Evolutionary conservation across 2,329 filamentous ascomycete genomes (phyloP).

Genomic region (Graphiopsis chlorocephala): DNA sequence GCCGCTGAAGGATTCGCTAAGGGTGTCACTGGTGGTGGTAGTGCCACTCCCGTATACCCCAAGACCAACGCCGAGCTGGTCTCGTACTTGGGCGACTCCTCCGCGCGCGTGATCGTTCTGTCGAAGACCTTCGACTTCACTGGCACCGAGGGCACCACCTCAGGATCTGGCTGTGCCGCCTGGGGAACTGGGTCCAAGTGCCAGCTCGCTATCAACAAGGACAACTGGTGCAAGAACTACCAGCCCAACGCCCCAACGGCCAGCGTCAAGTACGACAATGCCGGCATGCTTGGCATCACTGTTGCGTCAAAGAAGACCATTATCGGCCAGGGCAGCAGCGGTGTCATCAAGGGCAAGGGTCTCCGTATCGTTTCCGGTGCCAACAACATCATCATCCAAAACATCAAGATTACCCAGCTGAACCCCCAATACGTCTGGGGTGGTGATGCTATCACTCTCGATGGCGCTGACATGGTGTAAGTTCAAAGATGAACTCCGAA

Average conservation of each 20-base stretch:
- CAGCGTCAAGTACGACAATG: slow-evolving; percentile 33
- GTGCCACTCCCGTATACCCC: slow-evolving; percentile 53
- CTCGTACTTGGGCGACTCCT: slow-evolving; percentile 55
- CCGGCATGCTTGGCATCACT: slow-evolving; percentile 27
- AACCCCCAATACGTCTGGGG: slow-evolving; percentile 36
- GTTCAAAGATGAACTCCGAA: neutral
- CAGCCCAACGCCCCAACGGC: slow-evolving; percentile 45
- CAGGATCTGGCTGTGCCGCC: slow-evolving; percentile 42
- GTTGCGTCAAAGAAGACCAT: slow-evolving; percentile 41
- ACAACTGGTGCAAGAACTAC: slow-evolving; percentile 56
- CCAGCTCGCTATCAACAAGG: slow-evolving; percentile 59
- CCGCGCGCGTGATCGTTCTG: slow-evolving; percentile 58
- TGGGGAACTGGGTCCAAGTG: slow-evolving; percentile 52
- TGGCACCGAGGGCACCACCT: slow-evolving; percentile 51
- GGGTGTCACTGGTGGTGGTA: slow-evolving; percentile 59
- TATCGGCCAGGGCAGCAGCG: slow-evolving; percentile 37
- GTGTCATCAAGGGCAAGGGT: slow-evolving; percentile 41
- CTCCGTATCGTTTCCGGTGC: slow-evolving; percentile 35
- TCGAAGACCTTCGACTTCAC: slow-evolving; percentile 53
- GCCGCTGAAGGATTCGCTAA: slow-evolving; percentile 44
- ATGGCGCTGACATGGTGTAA: slow-evolving; percentile 28
- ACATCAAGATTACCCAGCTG: slow-evolving; percentile 33
- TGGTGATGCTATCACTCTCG: slow-evolving; percentile 32
- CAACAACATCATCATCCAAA: slow-evolving; percentile 53
- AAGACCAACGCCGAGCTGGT: slow-evolving; percentile 52